Percentiles rank a stretch among this genome's conserved stretches.
phyloP scores from a whole-genome alignment of 129 eudicot species.

The Flaveria trinervia region DNA sequence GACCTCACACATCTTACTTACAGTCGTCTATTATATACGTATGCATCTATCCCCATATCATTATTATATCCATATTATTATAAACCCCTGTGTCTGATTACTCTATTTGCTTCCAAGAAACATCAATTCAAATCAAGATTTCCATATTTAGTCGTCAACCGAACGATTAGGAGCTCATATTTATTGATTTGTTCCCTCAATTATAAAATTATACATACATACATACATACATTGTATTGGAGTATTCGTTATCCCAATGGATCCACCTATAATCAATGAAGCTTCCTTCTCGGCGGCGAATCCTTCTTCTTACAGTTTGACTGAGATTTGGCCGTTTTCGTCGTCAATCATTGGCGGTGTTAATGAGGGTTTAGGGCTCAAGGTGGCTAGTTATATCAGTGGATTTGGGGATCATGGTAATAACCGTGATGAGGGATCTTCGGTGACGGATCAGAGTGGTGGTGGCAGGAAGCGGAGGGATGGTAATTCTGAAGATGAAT shows the following conservation, averaged over 20 bases:
- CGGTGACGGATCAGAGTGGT: conserved; percentile 79
- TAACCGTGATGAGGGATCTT: conserved; percentile 64
- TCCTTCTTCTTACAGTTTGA: conserved; percentile 74
- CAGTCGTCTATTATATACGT: neutral
- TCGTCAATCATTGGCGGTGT: conserved; percentile 33
- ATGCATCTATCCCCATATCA: neutral
- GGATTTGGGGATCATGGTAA: conserved; percentile 41
- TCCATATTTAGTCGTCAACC: conserved; percentile 27
- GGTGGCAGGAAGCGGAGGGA: conserved; percentile 53
- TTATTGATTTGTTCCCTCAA: conserved; percentile 10
- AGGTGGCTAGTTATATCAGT: conserved; percentile 42
- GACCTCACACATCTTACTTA: conserved; percentile 7
- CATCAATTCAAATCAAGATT: conserved; percentile 26
- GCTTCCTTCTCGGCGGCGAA: conserved; percentile 70
- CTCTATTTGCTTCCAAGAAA: conserved; percentile 6
- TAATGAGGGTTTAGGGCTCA: conserved; percentile 52
- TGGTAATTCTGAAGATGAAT: conserved; percentile 54
- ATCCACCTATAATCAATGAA: conserved; percentile 77
- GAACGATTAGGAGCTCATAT: conserved; percentile 26
- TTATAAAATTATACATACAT: conserved; percentile 3
- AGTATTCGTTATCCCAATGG: conserved; percentile 40
- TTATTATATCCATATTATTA: neutral
- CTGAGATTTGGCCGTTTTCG: conserved; percentile 76
- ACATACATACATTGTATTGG: neutral
- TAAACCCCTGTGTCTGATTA: conserved; percentile 1